phyloP scores from a whole-genome alignment of 208 protist species.

The Novymonas esmeraldas region DNA sequence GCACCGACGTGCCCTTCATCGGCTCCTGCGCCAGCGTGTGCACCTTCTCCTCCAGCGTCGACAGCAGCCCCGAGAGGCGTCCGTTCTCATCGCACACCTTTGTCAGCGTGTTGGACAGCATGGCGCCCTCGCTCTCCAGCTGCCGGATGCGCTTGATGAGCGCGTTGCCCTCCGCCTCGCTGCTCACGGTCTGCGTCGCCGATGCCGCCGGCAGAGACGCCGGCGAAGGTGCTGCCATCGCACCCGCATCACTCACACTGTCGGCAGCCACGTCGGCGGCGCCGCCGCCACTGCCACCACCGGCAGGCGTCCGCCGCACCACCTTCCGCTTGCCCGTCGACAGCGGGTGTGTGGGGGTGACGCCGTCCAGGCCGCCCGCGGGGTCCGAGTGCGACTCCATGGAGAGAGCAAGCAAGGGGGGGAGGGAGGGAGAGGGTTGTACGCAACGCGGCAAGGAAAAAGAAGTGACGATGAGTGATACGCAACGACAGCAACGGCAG shows the following conservation, averaged over 20 bases:
- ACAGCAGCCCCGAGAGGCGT: slow-evolving; percentile 42
- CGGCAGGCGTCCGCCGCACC: slow-evolving; percentile 15
- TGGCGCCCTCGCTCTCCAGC: slow-evolving; percentile 65
- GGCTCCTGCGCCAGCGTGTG: slow-evolving; percentile 38
- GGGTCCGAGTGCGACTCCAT: slow-evolving; percentile 28
- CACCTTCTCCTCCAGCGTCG: slow-evolving; percentile 46
- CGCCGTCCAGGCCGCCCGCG: neutral
- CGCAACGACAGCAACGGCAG: neutral
- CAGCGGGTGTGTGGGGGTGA: neutral
- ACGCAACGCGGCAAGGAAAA: no score
- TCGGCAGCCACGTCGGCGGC: neutral
- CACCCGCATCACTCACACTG: neutral
- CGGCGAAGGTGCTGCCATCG: neutral
- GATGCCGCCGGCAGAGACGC: no score
- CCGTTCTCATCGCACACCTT: slow-evolving; percentile 88
- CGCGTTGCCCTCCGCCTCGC: slow-evolving; percentile 56
- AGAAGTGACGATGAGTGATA: neutral
- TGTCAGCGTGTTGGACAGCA: slow-evolving; percentile 60
- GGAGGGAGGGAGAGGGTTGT: neutral
- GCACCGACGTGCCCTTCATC: slow-evolving; percentile 48
- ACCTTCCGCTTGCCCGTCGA: slow-evolving; percentile 13
- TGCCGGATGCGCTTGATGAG: slow-evolving; percentile 64
- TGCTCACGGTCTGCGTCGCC: slow-evolving; percentile 50
- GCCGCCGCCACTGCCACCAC: neutral
- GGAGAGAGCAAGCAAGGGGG: neutral